Conservation (phyloP, 1,139 yeast species). For the Magnusiomyces ingens region DNA sequence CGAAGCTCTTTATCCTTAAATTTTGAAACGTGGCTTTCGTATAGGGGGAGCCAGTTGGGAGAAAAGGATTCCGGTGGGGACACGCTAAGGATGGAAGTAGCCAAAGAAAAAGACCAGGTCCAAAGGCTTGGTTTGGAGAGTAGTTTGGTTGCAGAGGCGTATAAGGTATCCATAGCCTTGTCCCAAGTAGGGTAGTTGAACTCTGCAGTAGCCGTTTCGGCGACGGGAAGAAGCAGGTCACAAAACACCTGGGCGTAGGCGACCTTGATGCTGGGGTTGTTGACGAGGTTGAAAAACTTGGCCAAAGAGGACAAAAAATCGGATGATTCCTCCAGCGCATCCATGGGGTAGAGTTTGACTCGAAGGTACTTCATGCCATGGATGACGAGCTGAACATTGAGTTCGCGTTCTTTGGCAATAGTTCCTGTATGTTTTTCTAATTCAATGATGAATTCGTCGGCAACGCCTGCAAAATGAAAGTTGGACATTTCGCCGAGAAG, state of each 20-base stretch:
- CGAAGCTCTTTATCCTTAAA: slow-evolving; percentile 41
- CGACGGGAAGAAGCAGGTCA: slow-evolving; percentile 69
- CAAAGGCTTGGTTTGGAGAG: slow-evolving; percentile 52
- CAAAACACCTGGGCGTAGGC: slow-evolving; percentile 85
- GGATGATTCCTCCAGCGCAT: slow-evolving; percentile 84
- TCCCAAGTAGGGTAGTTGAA: slow-evolving; percentile 96
- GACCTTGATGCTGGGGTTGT: slow-evolving; percentile 45
- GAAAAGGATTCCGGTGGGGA: slow-evolving; percentile 74
- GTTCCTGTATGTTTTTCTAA: slow-evolving; percentile 49
- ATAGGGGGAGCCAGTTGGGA: slow-evolving; percentile 62
- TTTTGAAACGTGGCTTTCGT: slow-evolving; percentile 43
- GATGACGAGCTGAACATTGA: slow-evolving; percentile 65
- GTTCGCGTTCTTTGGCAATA: slow-evolving; percentile 65
- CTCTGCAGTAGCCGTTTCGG: slow-evolving; percentile 85
- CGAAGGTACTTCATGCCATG: slow-evolving; percentile 86
- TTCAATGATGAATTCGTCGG: slow-evolving; percentile 90
- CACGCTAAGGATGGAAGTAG: slow-evolving; percentile 71
- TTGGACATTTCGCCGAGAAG: slow-evolving; percentile 86
- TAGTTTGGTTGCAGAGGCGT: slow-evolving; percentile 43
- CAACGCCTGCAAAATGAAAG: slow-evolving; percentile 73
- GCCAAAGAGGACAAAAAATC: slow-evolving; percentile 81
- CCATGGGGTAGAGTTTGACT: slow-evolving; percentile 74
- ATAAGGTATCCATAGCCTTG: slow-evolving; percentile 62
- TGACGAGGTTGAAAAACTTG: slow-evolving; percentile 66
- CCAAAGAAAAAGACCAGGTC: slow-evolving; percentile 63